A percentile compares a stretch with the other conserved stretches of the same genome.
These are phyloP conservation scores for Artemisia tridentata DNA, from an alignment of 129 eudicot species.

Conservation along the genomic window DNA sequence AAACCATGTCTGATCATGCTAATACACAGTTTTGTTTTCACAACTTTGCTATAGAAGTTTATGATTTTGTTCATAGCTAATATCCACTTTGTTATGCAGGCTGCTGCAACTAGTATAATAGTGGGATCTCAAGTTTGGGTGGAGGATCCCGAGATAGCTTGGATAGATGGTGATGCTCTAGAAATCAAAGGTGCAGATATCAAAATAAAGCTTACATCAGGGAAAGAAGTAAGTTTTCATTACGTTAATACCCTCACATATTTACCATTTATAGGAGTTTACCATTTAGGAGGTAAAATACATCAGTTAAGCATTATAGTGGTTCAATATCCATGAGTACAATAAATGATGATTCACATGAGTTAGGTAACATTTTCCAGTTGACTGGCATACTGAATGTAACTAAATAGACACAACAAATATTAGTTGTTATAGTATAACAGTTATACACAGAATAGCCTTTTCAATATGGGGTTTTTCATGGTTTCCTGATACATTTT, in stretches of 20 bases:
- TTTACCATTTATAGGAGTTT: slow-evolving; percentile 7
- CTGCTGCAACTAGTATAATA: slow-evolving; percentile 33
- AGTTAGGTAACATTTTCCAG: no score
- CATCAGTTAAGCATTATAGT: neutral
- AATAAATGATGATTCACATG: neutral
- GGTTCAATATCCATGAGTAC: neutral
- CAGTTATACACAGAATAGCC: slow-evolving; percentile 12
- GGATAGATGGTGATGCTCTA: slow-evolving; percentile 89
- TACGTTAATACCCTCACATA: neutral
- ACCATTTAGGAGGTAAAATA: slow-evolving; percentile 7
- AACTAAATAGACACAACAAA: neutral
- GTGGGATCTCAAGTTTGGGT: slow-evolving; percentile 96
- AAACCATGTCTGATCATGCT: no score
- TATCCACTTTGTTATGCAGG: slow-evolving; percentile 40
- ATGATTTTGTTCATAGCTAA: neutral
- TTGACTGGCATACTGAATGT: neutral
- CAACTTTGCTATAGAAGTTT: neutral
- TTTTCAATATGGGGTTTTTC: neutral
- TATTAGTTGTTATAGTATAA: neutral
- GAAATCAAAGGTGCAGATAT: slow-evolving; percentile 71
- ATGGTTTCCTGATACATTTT: slow-evolving; percentile 19
- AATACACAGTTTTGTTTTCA: no score
- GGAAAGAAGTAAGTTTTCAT: slow-evolving; percentile 56
- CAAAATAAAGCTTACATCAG: slow-evolving; percentile 56
- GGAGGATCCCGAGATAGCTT: slow-evolving; percentile 89